These are phyloP conservation scores for Wickerhamiella lipophila DNA, from an alignment of 805 yeast genomes.

Conservation along the genomic window DNA sequence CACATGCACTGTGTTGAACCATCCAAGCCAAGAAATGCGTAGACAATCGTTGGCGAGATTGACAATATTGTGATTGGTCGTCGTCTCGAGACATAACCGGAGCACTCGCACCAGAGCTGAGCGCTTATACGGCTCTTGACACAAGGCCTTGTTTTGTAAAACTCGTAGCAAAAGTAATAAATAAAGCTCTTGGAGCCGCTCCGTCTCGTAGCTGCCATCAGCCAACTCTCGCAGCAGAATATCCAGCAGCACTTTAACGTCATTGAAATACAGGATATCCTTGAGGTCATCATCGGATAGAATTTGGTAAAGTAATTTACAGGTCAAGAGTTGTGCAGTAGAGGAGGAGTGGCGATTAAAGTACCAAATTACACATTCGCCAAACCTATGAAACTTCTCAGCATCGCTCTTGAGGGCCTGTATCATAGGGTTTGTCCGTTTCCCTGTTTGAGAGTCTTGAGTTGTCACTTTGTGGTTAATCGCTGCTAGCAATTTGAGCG, in stretches of 20 bases:
- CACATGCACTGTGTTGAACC: conserved; percentile 3
- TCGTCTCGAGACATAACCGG: conserved; percentile 13
- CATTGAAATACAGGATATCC: conserved; percentile 68
- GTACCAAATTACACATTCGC: conserved; percentile 57
- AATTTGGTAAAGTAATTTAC: conserved; percentile 63
- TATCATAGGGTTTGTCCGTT: conserved; percentile 43
- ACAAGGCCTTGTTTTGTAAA: conserved; percentile 50
- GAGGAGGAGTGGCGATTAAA: conserved; percentile 63
- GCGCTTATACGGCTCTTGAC: conserved; percentile 44
- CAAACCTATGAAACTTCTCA: conserved; percentile 39
- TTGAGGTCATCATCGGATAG: conserved; percentile 42
- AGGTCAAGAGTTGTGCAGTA: conserved; percentile 60
- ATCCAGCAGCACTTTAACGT: conserved; percentile 69
- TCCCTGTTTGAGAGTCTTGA: conserved; percentile 36
- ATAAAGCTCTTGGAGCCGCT: conserved; percentile 51
- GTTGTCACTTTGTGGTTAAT: conserved; percentile 63
- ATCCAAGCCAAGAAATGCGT: conserved; percentile 8
- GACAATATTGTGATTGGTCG: not conserved
- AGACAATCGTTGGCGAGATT: conserved; percentile 9
- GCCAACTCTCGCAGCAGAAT: conserved; percentile 69
- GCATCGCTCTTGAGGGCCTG: conserved; percentile 38
- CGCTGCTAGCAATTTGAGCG: conserved; percentile 57
- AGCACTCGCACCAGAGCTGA: conserved; percentile 42
- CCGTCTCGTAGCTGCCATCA: conserved; percentile 47
- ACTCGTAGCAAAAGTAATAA: conserved; percentile 64